These are phyloP conservation scores for Linum trigynum DNA, from an alignment of 345 rosid species.

Conservation along the genomic window DNA sequence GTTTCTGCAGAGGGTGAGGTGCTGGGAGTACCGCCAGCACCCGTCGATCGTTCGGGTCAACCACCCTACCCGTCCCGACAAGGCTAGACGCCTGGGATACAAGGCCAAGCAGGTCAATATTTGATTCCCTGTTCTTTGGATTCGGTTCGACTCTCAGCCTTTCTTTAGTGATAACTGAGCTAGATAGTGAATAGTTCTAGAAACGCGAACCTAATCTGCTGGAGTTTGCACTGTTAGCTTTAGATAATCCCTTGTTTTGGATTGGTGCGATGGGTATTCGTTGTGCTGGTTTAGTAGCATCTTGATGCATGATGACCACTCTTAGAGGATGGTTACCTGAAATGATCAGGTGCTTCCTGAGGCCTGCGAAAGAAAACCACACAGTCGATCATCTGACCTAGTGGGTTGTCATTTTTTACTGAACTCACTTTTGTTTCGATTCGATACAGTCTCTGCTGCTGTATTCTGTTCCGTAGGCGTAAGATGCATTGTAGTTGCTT, in stretches of 20 bases:
- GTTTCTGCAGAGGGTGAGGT: constrained; percentile 52
- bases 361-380: not conserved
- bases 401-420: not conserved
- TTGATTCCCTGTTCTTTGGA: constrained; percentile 9
- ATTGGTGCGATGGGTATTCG: not conserved
- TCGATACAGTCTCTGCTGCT: not conserved
- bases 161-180: not conserved
- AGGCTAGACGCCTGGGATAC: constrained; percentile 91
- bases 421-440: not conserved
- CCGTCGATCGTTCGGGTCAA: constrained; percentile 89
- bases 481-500: too few relatives aligned
- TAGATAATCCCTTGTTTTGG: not conserved
- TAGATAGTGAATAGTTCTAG: not conserved
- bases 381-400: not conserved
- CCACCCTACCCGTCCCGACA: constrained; percentile 91
- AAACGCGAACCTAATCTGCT: not conserved
- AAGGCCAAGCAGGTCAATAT: constrained; percentile 87
- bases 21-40: constrained; percentile 81
- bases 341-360: not conserved
- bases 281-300: not conserved
- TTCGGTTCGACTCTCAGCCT: constrained; percentile 4
- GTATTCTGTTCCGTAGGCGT: too few relatives aligned
- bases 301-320: not conserved
- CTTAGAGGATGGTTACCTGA: not conserved
- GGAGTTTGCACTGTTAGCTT: too few relatives aligned